phyloP scores from a whole-genome alignment of 306 rosid species.

The Vigna reflexopilosa region DNA sequence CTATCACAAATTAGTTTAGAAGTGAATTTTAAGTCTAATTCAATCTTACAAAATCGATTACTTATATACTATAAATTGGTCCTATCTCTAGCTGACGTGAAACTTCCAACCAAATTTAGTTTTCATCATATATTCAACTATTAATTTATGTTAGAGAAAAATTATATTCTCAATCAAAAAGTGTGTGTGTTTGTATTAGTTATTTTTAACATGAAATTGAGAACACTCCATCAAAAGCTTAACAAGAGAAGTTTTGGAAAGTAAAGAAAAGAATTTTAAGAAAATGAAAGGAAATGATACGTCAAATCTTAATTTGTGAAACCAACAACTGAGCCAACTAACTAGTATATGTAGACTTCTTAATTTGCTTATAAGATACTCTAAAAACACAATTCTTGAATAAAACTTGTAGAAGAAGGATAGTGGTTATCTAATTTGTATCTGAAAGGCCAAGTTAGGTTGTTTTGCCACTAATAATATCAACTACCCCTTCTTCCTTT shows the following conservation, averaged over 20 bases:
- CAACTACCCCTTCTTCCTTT: conserved; percentile 40
- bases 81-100: too few species aligned
- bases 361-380: conserved; percentile 75
- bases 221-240: too few species aligned
- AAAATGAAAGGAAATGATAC: background rate
- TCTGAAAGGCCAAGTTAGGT: conserved; percentile 57
- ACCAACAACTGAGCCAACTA: conserved; percentile 51
- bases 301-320: conserved; percentile 27
- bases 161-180: background rate
- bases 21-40: too few species aligned
- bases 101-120: too few species aligned
- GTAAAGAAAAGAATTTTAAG: background rate
- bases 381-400: conserved; percentile 44
- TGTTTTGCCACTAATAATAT: conserved; percentile 41
- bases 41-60: too few species aligned
- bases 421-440: conserved; percentile 59
- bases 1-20: too few species aligned
- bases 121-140: too few species aligned
- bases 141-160: too few species aligned
- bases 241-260: background rate
- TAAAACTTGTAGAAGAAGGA: conserved; percentile 54
- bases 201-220: background rate
- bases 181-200: background rate
- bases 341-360: conserved; percentile 29
- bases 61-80: too few species aligned